A percentile compares a stretch with the other conserved stretches of the same genome.
These are phyloP conservation scores for Boletus sp. DNA, from an alignment of 768 basidiomycete species.

Conservation along the genomic window DNA sequence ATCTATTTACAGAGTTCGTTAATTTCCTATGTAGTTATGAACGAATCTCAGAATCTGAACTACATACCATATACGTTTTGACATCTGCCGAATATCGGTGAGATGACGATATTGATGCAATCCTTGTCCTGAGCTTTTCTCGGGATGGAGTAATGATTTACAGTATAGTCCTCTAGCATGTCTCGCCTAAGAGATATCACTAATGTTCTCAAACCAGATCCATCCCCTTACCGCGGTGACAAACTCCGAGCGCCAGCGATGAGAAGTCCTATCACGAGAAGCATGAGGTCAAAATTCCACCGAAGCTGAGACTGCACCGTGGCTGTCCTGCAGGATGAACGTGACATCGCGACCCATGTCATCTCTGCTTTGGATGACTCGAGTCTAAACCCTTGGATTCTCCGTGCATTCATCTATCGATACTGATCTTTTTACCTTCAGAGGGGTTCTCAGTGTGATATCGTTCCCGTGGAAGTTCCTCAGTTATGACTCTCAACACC, in stretches of 20 bases:
- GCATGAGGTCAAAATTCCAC: slow-evolving; percentile 33
- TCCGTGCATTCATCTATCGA: slow-evolving; percentile 52
- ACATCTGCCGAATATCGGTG: background rate
- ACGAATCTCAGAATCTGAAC: background rate
- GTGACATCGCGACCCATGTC: slow-evolving; percentile 47
- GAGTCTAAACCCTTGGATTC: slow-evolving; percentile 30
- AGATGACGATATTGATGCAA: background rate
- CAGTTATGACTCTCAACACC: slow-evolving; percentile 27
- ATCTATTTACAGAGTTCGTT: background rate
- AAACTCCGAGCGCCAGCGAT: slow-evolving; percentile 10
- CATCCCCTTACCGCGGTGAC: background rate
- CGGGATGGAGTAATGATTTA: background rate
- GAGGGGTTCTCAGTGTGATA: slow-evolving; percentile 47
- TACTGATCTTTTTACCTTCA: slow-evolving; percentile 49
- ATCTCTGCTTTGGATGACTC: slow-evolving; percentile 37
- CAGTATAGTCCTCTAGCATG: slow-evolving; percentile 10
- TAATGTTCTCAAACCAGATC: background rate
- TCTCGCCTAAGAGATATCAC: background rate
- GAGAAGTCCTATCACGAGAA: slow-evolving; percentile 27
- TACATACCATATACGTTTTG: background rate
- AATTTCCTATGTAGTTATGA: background rate
- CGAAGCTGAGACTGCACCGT: slow-evolving; percentile 14
- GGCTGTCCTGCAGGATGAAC: slow-evolving; percentile 37
- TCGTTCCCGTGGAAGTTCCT: background rate
- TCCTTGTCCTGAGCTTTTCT: background rate